Percentiles rank a stretch among this genome's conserved stretches.
These are phyloP conservation scores for Starmerella scarabaei DNA, from an alignment of 805 yeast species.

Conservation along the genomic window DNA sequence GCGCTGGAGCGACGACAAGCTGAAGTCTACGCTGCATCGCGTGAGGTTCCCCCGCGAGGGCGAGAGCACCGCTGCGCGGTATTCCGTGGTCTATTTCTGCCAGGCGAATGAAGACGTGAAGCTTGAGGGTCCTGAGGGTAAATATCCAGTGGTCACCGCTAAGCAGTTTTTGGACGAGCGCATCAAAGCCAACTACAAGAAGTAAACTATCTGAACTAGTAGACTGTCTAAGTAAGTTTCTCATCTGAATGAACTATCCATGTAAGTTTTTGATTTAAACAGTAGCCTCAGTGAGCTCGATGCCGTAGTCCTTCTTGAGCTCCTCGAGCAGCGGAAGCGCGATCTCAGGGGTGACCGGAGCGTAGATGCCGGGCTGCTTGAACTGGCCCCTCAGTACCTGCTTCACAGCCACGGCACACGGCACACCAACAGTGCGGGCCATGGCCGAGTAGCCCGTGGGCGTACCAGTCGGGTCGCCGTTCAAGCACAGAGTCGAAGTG, in stretches of 20 bases:
- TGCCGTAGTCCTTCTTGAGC: slow-evolving; percentile 79
- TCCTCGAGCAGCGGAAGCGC: slow-evolving; percentile 84
- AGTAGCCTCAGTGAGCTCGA: slow-evolving; percentile 81
- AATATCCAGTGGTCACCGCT: slow-evolving; percentile 11
- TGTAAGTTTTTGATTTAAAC: background rate
- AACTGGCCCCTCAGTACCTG: slow-evolving; percentile 73
- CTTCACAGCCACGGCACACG: slow-evolving; percentile 90
- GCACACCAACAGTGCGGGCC: slow-evolving; percentile 98
- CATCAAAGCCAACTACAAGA: slow-evolving; percentile 9
- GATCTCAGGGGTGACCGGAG: slow-evolving; percentile 84
- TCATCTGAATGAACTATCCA: too few relatives aligned
- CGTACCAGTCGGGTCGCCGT: slow-evolving; percentile 56
- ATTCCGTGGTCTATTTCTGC: slow-evolving; percentile 12
- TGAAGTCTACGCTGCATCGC: slow-evolving; percentile 15
- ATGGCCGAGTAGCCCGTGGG: slow-evolving; percentile 87
- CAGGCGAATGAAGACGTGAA: slow-evolving; percentile 15
- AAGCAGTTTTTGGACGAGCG: slow-evolving; percentile 8
- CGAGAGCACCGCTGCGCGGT: slow-evolving; percentile 10
- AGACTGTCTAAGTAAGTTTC: too few relatives aligned
- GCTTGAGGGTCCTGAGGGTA: slow-evolving; percentile 8
- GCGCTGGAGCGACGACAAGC: slow-evolving; percentile 15
- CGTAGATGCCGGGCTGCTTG: slow-evolving; percentile 70
- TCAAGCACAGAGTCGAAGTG: slow-evolving; percentile 89
- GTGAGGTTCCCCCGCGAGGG: slow-evolving; percentile 10
- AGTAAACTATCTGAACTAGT: too few relatives aligned